Evolutionary conservation across 2,329 filamentous ascomycete species (phyloP).

Genomic region (Bipolaris sorokiniana): DNA sequence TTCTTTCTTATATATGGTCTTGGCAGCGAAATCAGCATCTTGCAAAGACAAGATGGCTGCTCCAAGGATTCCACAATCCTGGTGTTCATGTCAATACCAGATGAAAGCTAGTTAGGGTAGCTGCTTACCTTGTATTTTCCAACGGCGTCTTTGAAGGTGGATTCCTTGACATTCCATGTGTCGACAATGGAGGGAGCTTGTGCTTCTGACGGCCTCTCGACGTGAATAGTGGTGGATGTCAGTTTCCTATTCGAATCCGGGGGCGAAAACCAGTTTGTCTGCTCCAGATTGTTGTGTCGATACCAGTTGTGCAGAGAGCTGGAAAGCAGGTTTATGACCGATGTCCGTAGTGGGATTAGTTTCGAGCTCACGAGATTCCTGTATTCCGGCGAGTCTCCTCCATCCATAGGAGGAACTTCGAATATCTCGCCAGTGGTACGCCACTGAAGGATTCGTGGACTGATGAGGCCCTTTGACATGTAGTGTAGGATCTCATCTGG

Average conservation of each 20-base stretch:
- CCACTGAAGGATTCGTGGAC: constrained; percentile 79
- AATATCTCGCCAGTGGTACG: constrained; percentile 80
- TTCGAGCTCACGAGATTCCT: constrained; percentile 76
- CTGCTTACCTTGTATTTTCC: constrained; percentile 31
- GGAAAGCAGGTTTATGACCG: constrained; percentile 78
- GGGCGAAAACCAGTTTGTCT: constrained; percentile 78
- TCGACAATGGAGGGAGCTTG: constrained; percentile 59
- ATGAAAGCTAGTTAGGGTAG: neutral
- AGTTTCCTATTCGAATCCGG: constrained; percentile 32
- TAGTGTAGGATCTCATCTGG: constrained; percentile 92
- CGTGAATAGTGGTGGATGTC: constrained; percentile 67
- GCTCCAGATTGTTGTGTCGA: constrained; percentile 75
- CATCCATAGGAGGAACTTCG: constrained; percentile 84
- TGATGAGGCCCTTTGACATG: constrained; percentile 80
- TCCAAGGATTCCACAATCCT: constrained; percentile 54
- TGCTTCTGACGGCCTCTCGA: constrained; percentile 57
- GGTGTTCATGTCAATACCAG: constrained; percentile 12
- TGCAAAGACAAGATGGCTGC: constrained; percentile 65
- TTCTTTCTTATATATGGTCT: constrained; percentile 67
- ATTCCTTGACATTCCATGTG: constrained; percentile 76
- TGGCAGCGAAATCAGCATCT: constrained; percentile 71
- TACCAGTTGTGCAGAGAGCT: constrained; percentile 83
- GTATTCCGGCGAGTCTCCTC: constrained; percentile 80
- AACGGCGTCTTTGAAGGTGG: constrained; percentile 55
- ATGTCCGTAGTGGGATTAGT: constrained; percentile 75